These are phyloP conservation scores for Clavaria fumosa DNA, from an alignment of 768 basidiomycete species.

Conservation along the genomic window DNA sequence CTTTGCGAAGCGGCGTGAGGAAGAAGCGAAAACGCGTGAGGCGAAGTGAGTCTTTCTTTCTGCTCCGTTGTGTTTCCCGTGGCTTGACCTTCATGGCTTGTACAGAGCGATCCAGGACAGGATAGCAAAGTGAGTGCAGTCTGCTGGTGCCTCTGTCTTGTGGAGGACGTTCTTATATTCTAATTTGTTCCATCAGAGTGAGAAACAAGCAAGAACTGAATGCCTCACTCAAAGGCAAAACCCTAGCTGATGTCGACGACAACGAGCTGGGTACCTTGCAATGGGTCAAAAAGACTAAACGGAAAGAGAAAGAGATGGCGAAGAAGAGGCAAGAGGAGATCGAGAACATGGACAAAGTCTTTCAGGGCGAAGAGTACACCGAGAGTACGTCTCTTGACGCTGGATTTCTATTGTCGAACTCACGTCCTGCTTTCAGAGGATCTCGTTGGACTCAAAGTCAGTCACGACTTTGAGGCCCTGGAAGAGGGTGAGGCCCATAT, in stretches of 20 bases:
- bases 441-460: constrained; percentile 87
- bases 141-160: too few species aligned
- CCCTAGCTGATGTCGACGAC: constrained; percentile 77
- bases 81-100: constrained; percentile 11
- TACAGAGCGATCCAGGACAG: constrained; percentile 53
- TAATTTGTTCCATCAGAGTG: constrained; percentile 47
- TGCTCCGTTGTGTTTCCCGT: constrained; percentile 17
- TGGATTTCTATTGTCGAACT: constrained; percentile 1
- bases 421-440: constrained; percentile 39
- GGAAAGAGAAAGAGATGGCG: constrained; percentile 78
- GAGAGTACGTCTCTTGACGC: constrained; percentile 46
- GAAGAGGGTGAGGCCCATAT: constrained; percentile 91
- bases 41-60: constrained; percentile 43
- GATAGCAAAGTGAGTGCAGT: constrained; percentile 78
- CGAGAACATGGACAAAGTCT: constrained; percentile 68
- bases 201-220: constrained; percentile 89
- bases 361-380: constrained; percentile 61
- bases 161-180: constrained; percentile 26
- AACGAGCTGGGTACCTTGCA: constrained; percentile 66
- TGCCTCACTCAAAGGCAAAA: constrained; percentile 80
- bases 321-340: constrained; percentile 69
- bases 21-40: constrained; percentile 54
- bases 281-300: constrained; percentile 89
- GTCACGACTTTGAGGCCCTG: constrained; percentile 84
- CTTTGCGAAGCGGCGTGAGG: constrained; percentile 57